Percentiles rank a stretch among this genome's conserved stretches.
These are phyloP conservation scores for Globisporangium abappressorium DNA, from an alignment of 352 stramenopile genomes.

Conservation along the genomic window DNA sequence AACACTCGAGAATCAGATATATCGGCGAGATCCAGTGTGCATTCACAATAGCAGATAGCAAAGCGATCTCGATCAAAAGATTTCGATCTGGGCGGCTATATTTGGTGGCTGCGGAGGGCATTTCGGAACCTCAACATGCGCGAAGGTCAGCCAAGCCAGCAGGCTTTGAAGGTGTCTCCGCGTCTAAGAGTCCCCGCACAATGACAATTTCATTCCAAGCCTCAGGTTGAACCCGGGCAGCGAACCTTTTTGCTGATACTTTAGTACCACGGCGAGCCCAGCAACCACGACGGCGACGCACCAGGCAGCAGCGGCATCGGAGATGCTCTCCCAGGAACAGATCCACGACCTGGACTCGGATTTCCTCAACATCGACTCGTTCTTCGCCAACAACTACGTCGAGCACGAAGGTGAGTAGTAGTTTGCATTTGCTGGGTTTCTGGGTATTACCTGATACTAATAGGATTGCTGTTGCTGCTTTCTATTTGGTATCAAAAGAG, in stretches of 20 bases:
- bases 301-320: constrained; percentile 2
- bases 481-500: constrained; percentile 14
- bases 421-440: background rate
- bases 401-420: constrained; percentile 20
- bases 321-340: constrained; percentile 25
- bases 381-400: constrained; percentile 26
- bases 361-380: constrained; percentile 33
- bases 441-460: background rate
- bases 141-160: background rate
- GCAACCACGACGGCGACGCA: constrained; percentile 6
- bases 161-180: background rate
- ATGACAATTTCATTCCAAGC: constrained; percentile 12
- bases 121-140: background rate
- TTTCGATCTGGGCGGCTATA: constrained; percentile 4
- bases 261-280: background rate
- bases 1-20: background rate
- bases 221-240: background rate
- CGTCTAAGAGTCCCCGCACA: constrained; percentile 4
- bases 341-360: constrained; percentile 28
- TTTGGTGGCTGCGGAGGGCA: background rate
- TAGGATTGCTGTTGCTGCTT: background rate
- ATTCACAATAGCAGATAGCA: background rate
- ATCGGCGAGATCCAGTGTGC: background rate
- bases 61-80: background rate
- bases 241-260: background rate